Percentiles rank a stretch among this genome's conserved stretches.
These are phyloP conservation scores for Ilyonectria sp. DNA, from an alignment of 2,329 filamentous ascomycete species.

Conservation along the genomic window DNA sequence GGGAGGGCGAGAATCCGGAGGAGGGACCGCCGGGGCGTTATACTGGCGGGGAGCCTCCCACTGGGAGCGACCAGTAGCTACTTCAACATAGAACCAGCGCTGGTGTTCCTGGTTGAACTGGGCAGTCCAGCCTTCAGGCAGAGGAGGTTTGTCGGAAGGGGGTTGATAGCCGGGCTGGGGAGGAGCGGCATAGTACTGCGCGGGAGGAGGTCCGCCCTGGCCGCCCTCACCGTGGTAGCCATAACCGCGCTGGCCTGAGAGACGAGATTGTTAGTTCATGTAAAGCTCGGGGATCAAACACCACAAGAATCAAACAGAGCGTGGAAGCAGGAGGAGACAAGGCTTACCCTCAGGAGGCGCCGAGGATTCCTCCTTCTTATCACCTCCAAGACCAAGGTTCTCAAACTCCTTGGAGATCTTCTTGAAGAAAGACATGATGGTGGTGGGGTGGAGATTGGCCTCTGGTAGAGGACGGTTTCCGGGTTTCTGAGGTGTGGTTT, in stretches of 20 bases:
- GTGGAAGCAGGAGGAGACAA: background rate
- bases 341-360: conserved; percentile 40
- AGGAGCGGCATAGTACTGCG: conserved; percentile 45
- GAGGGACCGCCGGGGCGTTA: conserved; percentile 37
- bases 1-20: conserved; percentile 41
- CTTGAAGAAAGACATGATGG: conserved; percentile 62
- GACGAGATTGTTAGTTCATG: conserved; percentile 23
- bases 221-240: conserved; percentile 45
- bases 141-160: conserved; percentile 60
- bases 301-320: background rate
- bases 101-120: conserved; percentile 74
- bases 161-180: conserved; percentile 52
- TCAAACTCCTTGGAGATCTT: conserved; percentile 62
- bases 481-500: conserved; percentile 4
- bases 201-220: conserved; percentile 56
- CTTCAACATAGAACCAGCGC: conserved; percentile 77
- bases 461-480: conserved; percentile 29
- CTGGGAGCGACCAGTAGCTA: conserved; percentile 72
- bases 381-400: conserved; percentile 62
- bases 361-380: conserved; percentile 42
- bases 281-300: background rate
- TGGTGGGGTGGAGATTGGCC: conserved; percentile 24
- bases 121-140: conserved; percentile 74
- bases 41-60: conserved; percentile 70
- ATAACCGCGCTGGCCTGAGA: conserved; percentile 43